These are phyloP conservation scores for Penicillium angulare DNA, from an alignment of 495 filamentous ascomycete species.

Conservation along the genomic window DNA sequence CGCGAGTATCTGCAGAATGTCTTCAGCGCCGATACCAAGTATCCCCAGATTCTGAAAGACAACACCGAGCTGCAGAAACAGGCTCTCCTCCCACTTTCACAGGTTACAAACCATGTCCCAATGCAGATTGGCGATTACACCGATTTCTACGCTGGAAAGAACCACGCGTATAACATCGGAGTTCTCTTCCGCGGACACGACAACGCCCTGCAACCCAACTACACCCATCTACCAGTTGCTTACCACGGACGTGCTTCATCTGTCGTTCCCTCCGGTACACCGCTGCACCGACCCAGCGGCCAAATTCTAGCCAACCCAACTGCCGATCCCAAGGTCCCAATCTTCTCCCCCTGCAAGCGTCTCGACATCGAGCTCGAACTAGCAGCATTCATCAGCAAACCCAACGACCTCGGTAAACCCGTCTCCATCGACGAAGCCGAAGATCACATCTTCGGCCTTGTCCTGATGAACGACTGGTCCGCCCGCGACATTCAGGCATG, in stretches of 20 bases:
- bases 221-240: slow-evolving; percentile 83
- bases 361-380: slow-evolving; percentile 90
- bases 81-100: slow-evolving; percentile 52
- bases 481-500: slow-evolving; percentile 87
- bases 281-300: slow-evolving; percentile 73
- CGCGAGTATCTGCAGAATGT: slow-evolving; percentile 72
- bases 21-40: slow-evolving; percentile 60
- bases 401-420: slow-evolving; percentile 63
- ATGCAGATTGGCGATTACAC: slow-evolving; percentile 94
- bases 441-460: slow-evolving; percentile 79
- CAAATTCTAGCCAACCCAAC: slow-evolving; percentile 71
- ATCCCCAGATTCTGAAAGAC: slow-evolving; percentile 56
- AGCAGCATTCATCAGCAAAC: slow-evolving; percentile 72
- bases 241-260: slow-evolving; percentile 85
- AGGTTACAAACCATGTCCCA: slow-evolving; percentile 73
- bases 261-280: slow-evolving; percentile 73
- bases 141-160: slow-evolving; percentile 91
- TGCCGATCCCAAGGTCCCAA: slow-evolving; percentile 59
- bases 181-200: slow-evolving; percentile 77
- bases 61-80: slow-evolving; percentile 52
- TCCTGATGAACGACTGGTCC: slow-evolving; percentile 94
- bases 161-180: slow-evolving; percentile 84
- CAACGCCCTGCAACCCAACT: slow-evolving; percentile 85
- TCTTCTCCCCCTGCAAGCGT: slow-evolving; percentile 59
- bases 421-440: slow-evolving; percentile 66